phyloP scores from a whole-genome alignment of 208 protist genomes.

The Wallacemonas sp. region DNA sequence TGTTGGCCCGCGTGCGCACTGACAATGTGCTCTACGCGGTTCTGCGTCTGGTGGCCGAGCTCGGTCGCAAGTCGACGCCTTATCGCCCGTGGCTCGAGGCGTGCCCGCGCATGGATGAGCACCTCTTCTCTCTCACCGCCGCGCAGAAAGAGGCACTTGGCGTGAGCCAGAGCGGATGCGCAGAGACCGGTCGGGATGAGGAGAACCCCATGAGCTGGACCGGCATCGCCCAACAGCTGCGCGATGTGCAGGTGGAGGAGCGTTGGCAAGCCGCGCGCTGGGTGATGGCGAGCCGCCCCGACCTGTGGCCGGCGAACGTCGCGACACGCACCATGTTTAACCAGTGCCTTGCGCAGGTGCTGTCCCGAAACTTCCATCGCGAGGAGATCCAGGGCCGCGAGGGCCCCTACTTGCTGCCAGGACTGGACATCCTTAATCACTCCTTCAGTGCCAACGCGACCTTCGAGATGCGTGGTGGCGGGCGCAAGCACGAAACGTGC shows the following conservation, averaged over 20 bases:
- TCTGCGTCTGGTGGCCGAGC: constrained; percentile 74
- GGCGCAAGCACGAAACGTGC: constrained; percentile 62
- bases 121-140: constrained; percentile 56
- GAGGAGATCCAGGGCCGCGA: constrained; percentile 75
- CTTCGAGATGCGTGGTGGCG: constrained; percentile 76
- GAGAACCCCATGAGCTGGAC: constrained; percentile 32
- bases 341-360: constrained; percentile 73
- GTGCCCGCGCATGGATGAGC: constrained; percentile 72
- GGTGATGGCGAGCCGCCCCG: constrained; percentile 47
- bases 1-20: not conserved
- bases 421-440: constrained; percentile 86
- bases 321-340: constrained; percentile 57
- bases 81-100: constrained; percentile 72
- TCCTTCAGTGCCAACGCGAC: constrained; percentile 52
- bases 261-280: constrained; percentile 55
- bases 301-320: constrained; percentile 48
- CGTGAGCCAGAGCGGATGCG: not conserved
- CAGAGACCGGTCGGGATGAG: not conserved
- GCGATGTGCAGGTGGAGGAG: constrained; percentile 34
- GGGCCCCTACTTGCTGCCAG: constrained; percentile 79
- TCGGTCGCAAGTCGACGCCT: constrained; percentile 29
- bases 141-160: constrained; percentile 27
- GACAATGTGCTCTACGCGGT: constrained; percentile 62
- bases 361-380: constrained; percentile 85
- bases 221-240: constrained; percentile 59